phyloP scores from a whole-genome alignment of 164 flowering plant genomes.

The Cinnamomum micranthum region DNA sequence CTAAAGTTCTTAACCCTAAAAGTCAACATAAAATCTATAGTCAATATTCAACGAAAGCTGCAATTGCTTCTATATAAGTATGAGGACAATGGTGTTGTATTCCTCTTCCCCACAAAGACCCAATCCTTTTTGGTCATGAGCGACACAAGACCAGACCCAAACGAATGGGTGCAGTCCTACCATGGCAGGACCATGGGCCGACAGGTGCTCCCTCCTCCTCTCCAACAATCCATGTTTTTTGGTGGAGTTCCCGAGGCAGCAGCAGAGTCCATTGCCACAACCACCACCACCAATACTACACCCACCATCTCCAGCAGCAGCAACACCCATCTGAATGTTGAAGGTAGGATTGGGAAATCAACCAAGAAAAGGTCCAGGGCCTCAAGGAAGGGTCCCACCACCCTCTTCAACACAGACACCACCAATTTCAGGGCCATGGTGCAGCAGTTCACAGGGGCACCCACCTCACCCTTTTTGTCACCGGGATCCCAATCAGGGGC shows the following conservation, averaged over 20 bases:
- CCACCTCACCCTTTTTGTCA: constrained; percentile 21
- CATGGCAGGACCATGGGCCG: no score
- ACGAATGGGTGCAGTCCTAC: no score
- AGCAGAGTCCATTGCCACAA: constrained; percentile 6
- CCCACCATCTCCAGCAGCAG: not conserved
- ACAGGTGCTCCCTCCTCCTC: not conserved
- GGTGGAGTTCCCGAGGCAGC: constrained; percentile 7
- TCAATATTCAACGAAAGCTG: no score
- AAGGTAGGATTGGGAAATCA: constrained; percentile 47
- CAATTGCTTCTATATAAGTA: no score
- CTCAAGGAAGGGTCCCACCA: constrained; percentile 63
- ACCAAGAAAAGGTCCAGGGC: constrained; percentile 55
- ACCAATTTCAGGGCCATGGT: constrained; percentile 88
- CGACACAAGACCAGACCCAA: no score
- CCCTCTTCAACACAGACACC: constrained; percentile 71
- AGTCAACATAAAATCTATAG: no score
- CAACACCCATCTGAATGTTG: constrained; percentile 25
- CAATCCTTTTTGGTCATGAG: no score
- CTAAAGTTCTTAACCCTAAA: no score
- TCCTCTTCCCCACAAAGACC: no score
- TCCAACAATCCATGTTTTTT: not conserved
- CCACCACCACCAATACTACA: constrained; percentile 13
- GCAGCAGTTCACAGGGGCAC: constrained; percentile 85
- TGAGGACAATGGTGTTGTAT: no score
- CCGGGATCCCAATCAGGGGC: not conserved